Percentiles rank a stretch among this genome's conserved stretches.
phyloP scores from a whole-genome alignment of 2,329 filamentous ascomycete species.

The Calonectria pseudoreteaudii region DNA sequence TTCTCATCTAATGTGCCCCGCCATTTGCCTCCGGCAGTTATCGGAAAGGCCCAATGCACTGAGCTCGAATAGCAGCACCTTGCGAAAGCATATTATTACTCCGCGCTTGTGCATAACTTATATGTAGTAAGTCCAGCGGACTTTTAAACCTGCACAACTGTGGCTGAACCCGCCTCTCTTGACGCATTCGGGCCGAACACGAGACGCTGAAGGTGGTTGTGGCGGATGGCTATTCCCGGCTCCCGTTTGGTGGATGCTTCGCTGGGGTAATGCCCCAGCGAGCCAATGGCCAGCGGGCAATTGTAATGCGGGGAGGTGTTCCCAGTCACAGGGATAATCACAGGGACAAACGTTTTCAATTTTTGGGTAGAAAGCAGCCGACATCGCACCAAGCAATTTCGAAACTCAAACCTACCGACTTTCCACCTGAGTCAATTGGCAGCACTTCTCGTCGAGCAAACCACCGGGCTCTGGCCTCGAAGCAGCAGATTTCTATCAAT shows the following conservation, averaged over 20 bases:
- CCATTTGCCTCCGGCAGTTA: not conserved
- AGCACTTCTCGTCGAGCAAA: slow-evolving; percentile 16
- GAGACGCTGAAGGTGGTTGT: not conserved
- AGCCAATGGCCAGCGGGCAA: slow-evolving; percentile 31
- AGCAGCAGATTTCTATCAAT: slow-evolving; percentile 21
- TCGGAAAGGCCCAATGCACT: not conserved
- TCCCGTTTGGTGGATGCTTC: slow-evolving; percentile 25
- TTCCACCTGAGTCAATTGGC: slow-evolving; percentile 9
- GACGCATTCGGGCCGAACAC: not conserved
- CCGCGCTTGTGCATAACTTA: not conserved
- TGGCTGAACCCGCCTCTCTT: not conserved
- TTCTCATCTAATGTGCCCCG: not conserved
- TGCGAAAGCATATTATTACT: not conserved
- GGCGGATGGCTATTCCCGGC: slow-evolving; percentile 13
- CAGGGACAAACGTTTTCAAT: slow-evolving; percentile 43
- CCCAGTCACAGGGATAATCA: slow-evolving; percentile 51
- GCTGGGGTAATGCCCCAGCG: not conserved
- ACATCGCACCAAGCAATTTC: slow-evolving; percentile 44
- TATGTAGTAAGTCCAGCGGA: not conserved
- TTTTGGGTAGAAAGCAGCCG: slow-evolving; percentile 41
- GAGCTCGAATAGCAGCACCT: no score
- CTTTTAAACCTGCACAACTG: not conserved
- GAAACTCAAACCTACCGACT: slow-evolving; percentile 25
- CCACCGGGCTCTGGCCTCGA: slow-evolving; percentile 21
- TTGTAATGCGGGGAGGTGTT: slow-evolving; percentile 45